Evolutionary conservation across 768 basidiomycete species (phyloP), one percentile per base, ranked within the genome.

Genomic region (Collybia mongolica): DNA sequence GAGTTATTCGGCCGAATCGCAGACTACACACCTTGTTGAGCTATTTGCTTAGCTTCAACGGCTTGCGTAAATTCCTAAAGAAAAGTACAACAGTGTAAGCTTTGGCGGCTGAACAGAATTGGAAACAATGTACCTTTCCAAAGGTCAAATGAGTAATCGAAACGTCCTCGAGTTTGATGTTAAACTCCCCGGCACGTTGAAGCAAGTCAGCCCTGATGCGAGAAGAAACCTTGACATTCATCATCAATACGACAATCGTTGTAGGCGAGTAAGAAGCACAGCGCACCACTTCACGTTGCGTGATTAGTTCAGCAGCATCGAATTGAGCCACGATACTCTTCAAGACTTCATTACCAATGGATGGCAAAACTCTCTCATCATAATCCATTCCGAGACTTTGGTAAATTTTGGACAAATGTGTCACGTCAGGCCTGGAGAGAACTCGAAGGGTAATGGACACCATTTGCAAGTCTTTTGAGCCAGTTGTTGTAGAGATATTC

Each of bases 21-120:
- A 32, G 14, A 32, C n/a, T 3, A 55, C 73, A 42, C 59, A 92
- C 91, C 91, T 81, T 99, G 97, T 68, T 99, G 97, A 8, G 97
- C 97, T 66, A 99, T 98, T 70, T 98, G 97, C 70, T 99, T 99
- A 36, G 96, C 96, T 72, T 99, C 97, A 7, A 99, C 97, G n/a
- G 97, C 97, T 85, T 89, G 86, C 5, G 92, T 92, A 65, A 93
- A 93, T 82, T 93, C 91, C 90, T 92, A 54, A 2, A 37, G 24
- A 50, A 32, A 51, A 9, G 32, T 11, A 32, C 32, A 32, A 32
- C 32, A 41, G 36, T 32, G 37, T 47, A 6, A 56, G 47, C 46
- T 39, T 22, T 3, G 11, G 12, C 23, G 20, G 28, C 19, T 19
- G 2, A 24, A 53, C 26, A 22, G 39, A 45, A 23, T 26, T 45